These are phyloP conservation scores for Curvularia verruculosa DNA, from an alignment of 2,329 filamentous ascomycete species.

Conservation along the genomic window DNA sequence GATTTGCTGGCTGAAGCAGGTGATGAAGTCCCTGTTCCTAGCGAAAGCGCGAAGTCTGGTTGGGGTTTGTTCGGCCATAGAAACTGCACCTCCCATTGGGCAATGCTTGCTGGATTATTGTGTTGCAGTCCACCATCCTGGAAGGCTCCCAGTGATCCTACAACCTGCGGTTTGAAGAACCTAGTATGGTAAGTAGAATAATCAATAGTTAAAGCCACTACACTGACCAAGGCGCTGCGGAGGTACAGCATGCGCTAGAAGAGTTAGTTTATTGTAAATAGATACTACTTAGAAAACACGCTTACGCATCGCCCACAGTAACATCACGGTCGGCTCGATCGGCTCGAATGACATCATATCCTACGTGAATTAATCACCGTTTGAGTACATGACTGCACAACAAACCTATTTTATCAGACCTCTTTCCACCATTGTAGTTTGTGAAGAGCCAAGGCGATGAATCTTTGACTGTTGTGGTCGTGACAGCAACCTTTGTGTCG, in stretches of 20 bases:
- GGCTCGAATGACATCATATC: constrained; percentile 2
- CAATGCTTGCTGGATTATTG: constrained; percentile 5
- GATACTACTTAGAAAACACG: neutral
- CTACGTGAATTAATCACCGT: neutral
- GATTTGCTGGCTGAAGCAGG: neutral
- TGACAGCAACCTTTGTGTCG: constrained; percentile 39
- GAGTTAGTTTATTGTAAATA: neutral
- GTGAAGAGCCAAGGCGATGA: constrained; percentile 31
- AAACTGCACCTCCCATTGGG: neutral
- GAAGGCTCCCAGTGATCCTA: neutral
- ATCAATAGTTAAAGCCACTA: neutral
- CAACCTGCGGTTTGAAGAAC: constrained; percentile 3
- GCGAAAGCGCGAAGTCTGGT: constrained; percentile 1
- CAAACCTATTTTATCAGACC: constrained; percentile 8
- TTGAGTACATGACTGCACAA: neutral
- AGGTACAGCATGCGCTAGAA: constrained; percentile 3
- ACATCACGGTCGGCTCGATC: neutral
- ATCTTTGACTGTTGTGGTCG: constrained; percentile 30
- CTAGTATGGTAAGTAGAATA: neutral
- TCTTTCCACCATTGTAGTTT: constrained; percentile 36
- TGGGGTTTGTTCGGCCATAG: neutral
- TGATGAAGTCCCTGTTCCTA: neutral
- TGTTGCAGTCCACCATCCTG: constrained; percentile 3
- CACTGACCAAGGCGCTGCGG: neutral
- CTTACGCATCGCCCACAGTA: constrained; percentile 3